Evolutionary conservation across 2,329 filamentous ascomycete genomes (phyloP).

Genomic region (Xylariaceae sp.): DNA sequence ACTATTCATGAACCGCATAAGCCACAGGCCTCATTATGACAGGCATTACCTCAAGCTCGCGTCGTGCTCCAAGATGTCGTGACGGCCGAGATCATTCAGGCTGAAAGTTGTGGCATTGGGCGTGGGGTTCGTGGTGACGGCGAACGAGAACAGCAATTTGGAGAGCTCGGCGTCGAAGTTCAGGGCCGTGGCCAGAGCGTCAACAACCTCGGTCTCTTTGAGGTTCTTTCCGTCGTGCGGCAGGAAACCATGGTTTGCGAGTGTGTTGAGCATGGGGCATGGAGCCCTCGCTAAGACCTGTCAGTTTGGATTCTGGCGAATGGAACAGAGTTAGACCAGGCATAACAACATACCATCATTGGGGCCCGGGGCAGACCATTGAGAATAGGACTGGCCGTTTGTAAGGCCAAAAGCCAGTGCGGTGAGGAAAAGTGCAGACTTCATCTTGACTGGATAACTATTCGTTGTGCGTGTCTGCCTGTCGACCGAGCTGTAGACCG

Average conservation of each 20-base stretch:
- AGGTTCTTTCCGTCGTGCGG: slow-evolving; percentile 40
- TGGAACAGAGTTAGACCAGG: not conserved
- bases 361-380: too few species aligned
- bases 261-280: slow-evolving; percentile 47
- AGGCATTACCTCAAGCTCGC: slow-evolving; percentile 34
- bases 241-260: slow-evolving; percentile 46
- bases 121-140: slow-evolving; percentile 37
- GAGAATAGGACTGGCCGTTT: too few species aligned
- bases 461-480: too few species aligned
- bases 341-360: too few species aligned
- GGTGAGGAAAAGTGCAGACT: too few species aligned
- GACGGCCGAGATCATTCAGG: slow-evolving; percentile 34
- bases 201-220: slow-evolving; percentile 32
- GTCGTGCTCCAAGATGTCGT: slow-evolving; percentile 46
- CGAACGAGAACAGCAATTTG: slow-evolving; percentile 37
- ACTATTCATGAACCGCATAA: too few species aligned
- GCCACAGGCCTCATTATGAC: too few species aligned
- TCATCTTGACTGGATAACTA: too few species aligned
- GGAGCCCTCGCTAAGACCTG: slow-evolving; percentile 33
- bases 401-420: too few species aligned
- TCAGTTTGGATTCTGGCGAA: not conserved
- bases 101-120: slow-evolving; percentile 40
- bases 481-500: too few species aligned
- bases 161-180: slow-evolving; percentile 39
- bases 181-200: slow-evolving; percentile 34